Base-by-base conservation (phyloP, 768 basidiomycete species). In the Kwoniella bestiolae region DNA sequence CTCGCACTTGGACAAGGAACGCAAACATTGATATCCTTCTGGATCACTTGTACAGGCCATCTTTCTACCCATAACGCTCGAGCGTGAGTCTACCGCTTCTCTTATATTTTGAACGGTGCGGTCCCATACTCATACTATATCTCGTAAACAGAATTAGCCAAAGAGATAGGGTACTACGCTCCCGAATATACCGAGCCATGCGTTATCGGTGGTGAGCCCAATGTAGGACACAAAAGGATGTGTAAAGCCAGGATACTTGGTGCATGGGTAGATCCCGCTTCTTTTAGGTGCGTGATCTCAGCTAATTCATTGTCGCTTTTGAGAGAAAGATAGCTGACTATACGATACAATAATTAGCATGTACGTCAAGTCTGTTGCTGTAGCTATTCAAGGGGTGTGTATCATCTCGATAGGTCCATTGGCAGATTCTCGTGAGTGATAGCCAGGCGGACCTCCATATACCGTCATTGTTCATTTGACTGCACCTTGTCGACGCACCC, bases 341-440 rank as follows among this genome's bases (percentile, higher is more conserved):
- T 14, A 34, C 9, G 46, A 25, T 28, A 8, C 32, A 29, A 3
- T 38, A 11, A 55, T 31, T 73, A 94, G 93, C 72, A 83, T 99
- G 35, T 94, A 95, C 76, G 86, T 89, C 31, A 91, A 92, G 80
- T 96, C 94, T 0, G 83, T 88, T 14, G 92, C 91, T 0, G 94
- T 97, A 0, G 89, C 90, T 0, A 80, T 95, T 0, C 94, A 97
- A 78, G 94, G 94, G 0, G 74, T 97, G n/a, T 91, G 90, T 0
- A 93, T 99, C 41, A 93, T 99, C 60, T 94, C 94, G 5, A 91
- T 96, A 85, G 92, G 92, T 6, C 88, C 88, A 16, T 88, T 95
- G 60, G 95, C 94, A 1, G 92, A 98, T 81, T 87, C 91, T 67
- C 88, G 93, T 94, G 71, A 64, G 90, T 84, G n/a, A n/a, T n/a